Evolutionary conservation across 805 yeast genomes (phyloP), one percentile per base, ranked within the genome.

Genomic region (Candida orba): DNA sequence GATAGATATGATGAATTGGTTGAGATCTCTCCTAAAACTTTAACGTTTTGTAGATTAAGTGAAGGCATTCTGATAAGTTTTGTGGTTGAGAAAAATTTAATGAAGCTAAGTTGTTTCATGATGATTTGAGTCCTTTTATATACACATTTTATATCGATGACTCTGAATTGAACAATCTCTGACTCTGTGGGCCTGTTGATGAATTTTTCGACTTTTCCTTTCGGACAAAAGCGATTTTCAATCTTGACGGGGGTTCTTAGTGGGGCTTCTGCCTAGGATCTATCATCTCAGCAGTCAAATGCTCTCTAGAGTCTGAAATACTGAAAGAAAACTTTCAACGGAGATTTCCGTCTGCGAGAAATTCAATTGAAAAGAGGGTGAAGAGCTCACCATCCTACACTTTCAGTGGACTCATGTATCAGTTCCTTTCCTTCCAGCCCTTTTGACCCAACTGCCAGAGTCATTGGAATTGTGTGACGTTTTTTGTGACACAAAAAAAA

Each of bases 1-100:
- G 71, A 65, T 30, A 67, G 68, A 50, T 57, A 64, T 17, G 50
- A 48, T 5, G 71, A 56, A 12, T 47, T 39, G 20, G 51, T 27
- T 18, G 59, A 59, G 37, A 68, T 45, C 25, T 65, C 63, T 3
- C 65, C 73, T 20, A 58, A 41, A 4, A 69, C 46, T 43, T 63
- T 46, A 25, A 69, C 73, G 51, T 63, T 62, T 9, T 60, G 57
- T 37, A 67, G 47, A 14, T 58, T 44, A 27, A 52, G 42, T 14
- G 40, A 42, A 15, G 52, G 53, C 60, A 56, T 56, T 30, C 9
- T 29, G 17, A 22, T 14, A 10, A 4, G 13, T 7, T n/a, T 31
- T 40, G 31, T 18, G 6, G 8, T 24, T 24, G 29, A 36, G 12
- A 32, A 8, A 15, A 15, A 32, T n/a, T 14, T 25, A 20, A 36